Base-by-base conservation (phyloP, 768 basidiomycete genomes). In the Termitomyces sp. region DNA sequence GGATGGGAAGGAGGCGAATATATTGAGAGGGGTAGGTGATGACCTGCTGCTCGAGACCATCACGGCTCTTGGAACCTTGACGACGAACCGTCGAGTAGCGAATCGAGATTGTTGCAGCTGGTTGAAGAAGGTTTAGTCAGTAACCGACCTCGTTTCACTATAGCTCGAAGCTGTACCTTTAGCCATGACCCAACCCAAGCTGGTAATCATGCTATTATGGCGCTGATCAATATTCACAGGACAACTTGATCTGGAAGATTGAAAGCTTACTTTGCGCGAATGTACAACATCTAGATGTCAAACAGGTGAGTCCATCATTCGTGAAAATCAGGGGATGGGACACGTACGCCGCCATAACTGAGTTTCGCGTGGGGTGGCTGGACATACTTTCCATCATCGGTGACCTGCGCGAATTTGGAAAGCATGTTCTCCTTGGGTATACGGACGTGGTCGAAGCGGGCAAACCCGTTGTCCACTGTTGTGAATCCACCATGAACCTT, bases 1-100 rank as follows among this genome's bases (percentile, higher is more conserved):
- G 76, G 50, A 88, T 80, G 7, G 89, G 91, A 7, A 92, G 74
- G 9, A 92, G 81, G 3, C 91, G 86, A 66, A 85, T 83, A 67
- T 91, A 85, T 4, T 87, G 79, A 2, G 88, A 86, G n/a, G 90
- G 89, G 65, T 91, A 90, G 3, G 73, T 74, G 69, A 92, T 87
- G 10, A 86, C 83, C 72, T 87, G 89, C 2, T 76, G 79, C 67
- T 92, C 91, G 11, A 87, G 71, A 1, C 84, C 83, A 58, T 79
- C 75, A 2, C 79, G 47, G 20, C 79, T 80, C 32, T 67, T 68
- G 67, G 79, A 77, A 11, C 89, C 89, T 70, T 92, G 91, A 43
- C 90, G 76, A 6, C 89, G 83, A 46, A 91, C 86, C 8, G 85
- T 88, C 5, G 84, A 78, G 66, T 93, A 93, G 1, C 91, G 83